Conservation (phyloP, 208 protist species). For the Trypanosoma lewisi region DNA sequence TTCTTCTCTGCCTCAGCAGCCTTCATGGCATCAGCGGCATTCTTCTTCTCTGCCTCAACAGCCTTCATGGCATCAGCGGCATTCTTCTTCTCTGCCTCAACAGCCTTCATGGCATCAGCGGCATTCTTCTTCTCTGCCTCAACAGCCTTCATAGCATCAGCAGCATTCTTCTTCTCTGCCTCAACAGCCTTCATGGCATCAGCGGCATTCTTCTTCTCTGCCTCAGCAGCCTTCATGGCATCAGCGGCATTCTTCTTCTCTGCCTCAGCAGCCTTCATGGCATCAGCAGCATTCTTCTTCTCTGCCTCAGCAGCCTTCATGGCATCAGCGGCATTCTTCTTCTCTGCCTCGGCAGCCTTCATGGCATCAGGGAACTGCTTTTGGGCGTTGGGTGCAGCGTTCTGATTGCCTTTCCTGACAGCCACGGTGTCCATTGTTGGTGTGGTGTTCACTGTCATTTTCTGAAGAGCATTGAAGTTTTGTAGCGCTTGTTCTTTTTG, state of each 20-base stretch:
- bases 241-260: background rate
- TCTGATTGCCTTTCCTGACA: too few species aligned
- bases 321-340: constrained; percentile 2
- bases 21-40: too few species aligned
- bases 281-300: background rate
- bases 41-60: too few species aligned
- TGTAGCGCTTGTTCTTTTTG: constrained; percentile 4
- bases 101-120: background rate
- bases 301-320: background rate
- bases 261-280: background rate
- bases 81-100: background rate
- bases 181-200: background rate
- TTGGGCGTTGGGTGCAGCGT: too few species aligned
- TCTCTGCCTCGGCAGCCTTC: constrained; percentile 15
- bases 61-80: too few species aligned
- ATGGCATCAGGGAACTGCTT: background rate
- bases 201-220: background rate
- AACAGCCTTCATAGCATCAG: background rate
- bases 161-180: background rate
- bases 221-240: background rate
- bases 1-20: too few species aligned
- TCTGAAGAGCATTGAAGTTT: constrained; percentile 1
- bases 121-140: background rate
- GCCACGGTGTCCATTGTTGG: background rate
- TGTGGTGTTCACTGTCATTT: background rate